These are phyloP conservation scores for Chlorokybus atmophyticus DNA, from an alignment of 139 green algal species.

Conservation along the genomic window DNA sequence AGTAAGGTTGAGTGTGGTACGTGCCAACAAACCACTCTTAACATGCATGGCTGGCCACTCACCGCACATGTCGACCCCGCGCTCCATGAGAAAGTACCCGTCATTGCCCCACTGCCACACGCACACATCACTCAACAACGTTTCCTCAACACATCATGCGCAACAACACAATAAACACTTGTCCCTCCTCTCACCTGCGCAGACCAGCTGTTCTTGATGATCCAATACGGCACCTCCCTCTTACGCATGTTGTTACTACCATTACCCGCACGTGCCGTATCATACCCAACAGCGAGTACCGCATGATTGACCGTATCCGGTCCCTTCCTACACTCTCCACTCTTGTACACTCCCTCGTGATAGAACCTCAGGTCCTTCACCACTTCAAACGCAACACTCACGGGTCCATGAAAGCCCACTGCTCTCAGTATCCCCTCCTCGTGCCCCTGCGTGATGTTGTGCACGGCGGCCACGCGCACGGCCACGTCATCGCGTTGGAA, in stretches of 20 bases:
- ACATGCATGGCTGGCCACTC: too few relatives aligned
- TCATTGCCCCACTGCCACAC: slow-evolving; percentile 18
- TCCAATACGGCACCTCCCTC: slow-evolving; percentile 21
- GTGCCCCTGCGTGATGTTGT: slow-evolving; percentile 32
- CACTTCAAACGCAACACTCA: slow-evolving; percentile 30
- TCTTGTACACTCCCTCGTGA: slow-evolving; percentile 28
- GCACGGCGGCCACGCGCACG: slow-evolving; percentile 20
- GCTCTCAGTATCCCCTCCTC: slow-evolving; percentile 14
- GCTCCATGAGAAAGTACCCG: slow-evolving; percentile 31
- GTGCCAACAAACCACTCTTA: too few relatives aligned
- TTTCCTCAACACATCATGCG: too few relatives aligned
- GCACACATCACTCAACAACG: too few relatives aligned
- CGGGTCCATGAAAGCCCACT: slow-evolving; percentile 19
- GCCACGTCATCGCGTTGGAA: slow-evolving; percentile 16
- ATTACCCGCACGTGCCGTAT: too few relatives aligned
- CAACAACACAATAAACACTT: too few relatives aligned
- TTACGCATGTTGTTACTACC: too few relatives aligned
- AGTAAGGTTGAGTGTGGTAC: too few relatives aligned
- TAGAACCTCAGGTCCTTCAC: slow-evolving; percentile 32
- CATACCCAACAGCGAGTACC: slow-evolving; percentile 32
- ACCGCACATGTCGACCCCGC: slow-evolving; percentile 21
- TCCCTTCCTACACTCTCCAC: slow-evolving; percentile 1
- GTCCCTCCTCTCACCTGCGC: slow-evolving; percentile 1
- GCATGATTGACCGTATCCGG: slow-evolving; percentile 28
- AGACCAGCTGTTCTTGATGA: slow-evolving; percentile 38